A percentile compares a stretch with the other conserved stretches of the same genome.
Conservation (phyloP, 2,329 filamentous ascomycete species). For the Penicillium janthinellum region DNA sequence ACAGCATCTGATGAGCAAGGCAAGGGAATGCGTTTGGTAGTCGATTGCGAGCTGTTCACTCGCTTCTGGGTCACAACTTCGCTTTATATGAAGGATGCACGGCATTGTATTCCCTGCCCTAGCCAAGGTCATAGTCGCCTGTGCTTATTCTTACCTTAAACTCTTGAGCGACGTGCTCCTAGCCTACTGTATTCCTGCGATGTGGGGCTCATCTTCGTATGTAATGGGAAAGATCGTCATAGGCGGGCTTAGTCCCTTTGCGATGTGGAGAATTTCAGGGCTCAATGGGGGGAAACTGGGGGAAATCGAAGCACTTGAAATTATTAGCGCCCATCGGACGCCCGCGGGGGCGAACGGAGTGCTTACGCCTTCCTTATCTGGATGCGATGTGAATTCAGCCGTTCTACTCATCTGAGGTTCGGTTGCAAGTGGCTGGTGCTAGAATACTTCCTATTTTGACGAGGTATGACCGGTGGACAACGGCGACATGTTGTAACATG, state of each 20-base stretch:
- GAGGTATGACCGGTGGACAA: too few species aligned
- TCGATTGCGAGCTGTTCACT: too few species aligned
- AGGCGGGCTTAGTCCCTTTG: neutral
- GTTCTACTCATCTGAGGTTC: neutral
- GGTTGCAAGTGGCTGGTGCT: neutral
- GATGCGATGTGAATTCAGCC: neutral
- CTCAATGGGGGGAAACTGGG: neutral
- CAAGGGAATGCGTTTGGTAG: neutral
- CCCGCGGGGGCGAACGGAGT: neutral
- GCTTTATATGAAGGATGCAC: too few species aligned
- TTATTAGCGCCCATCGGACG: neutral
- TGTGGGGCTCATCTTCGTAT: neutral
- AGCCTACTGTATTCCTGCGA: neutral
- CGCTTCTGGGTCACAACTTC: too few species aligned
- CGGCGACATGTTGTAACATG: neutral
- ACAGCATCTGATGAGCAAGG: neutral
- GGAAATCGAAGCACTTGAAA: neutral
- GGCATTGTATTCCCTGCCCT: neutral
- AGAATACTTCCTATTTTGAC: neutral
- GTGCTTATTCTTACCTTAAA: neutral
- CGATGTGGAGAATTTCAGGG: neutral
- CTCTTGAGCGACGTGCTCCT: neutral
- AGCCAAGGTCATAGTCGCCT: neutral
- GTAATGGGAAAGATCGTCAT: neutral
- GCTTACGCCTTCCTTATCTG: neutral